Base-by-base conservation (phyloP, 2,329 filamentous ascomycete species). In the Cercospora canescens region DNA sequence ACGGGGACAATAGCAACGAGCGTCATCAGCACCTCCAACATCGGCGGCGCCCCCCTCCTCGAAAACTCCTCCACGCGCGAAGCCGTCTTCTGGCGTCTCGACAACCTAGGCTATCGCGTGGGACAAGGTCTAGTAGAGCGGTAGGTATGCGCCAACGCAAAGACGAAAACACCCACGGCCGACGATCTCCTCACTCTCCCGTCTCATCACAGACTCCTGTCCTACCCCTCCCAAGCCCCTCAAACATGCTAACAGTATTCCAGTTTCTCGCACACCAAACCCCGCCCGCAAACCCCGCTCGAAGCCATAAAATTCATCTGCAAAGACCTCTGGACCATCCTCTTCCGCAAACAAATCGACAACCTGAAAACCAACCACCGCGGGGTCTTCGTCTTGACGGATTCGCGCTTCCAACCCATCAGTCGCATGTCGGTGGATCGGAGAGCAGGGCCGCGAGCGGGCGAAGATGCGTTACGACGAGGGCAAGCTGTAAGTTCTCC, bases 301-400 rank as follows among this genome's bases (percentile, higher is more conserved):
- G 95, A 98, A 76, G 91, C 94, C 58, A 99, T 99, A 78, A 99
- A 99, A 79, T 98, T 99, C 76, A 85, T 99, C 58, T 99, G 95
- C 87, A 99, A 99, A 83, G 95, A 99, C 79, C 85, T 99, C 52
- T 99, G 95, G 95, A 93, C 89, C 35, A 85, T 98, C 21, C 87
- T 97, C 16, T 99, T 97, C 80, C 87, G 92, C 77, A 99, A 99
- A 81, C 96, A 98, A 79, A 92, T 99, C 76, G 95, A 99, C 80
- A 99, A 99, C 78, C 85, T 99, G 55, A 99, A 99, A 81, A 99
- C 95, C 8, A 99, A 99, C 77, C 95, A 99, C 78, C 85, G 95
- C 73, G 95, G 95, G 59, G 93, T 98, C 72, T 99, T 97, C 79
- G 95, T 99, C 50, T 83, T 99, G 60, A 98, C 94, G 14, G 95